Evolutionary conservation across 1,139 yeast genomes (phyloP).

Genomic region (Yamadazyma jaroonii): DNA sequence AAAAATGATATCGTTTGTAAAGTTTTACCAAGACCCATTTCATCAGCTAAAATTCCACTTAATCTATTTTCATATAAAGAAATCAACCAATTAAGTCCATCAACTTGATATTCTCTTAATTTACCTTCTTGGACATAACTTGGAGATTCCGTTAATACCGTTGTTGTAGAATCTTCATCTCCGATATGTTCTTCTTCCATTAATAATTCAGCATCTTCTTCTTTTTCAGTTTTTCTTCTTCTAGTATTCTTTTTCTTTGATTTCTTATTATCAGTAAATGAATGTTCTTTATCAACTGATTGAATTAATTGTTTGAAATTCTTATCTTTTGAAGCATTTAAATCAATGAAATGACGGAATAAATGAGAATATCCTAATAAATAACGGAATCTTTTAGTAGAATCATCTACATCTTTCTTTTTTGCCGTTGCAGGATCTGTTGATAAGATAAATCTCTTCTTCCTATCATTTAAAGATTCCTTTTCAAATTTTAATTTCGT

Average conservation of each 20-base stretch:
- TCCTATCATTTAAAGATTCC: constrained; percentile 35
- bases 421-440: constrained; percentile 55
- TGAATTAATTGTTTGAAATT: constrained; percentile 51
- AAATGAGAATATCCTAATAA: constrained; percentile 79
- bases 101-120: constrained; percentile 71
- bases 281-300: constrained; percentile 38
- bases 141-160: constrained; percentile 80
- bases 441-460: constrained; percentile 45
- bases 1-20: constrained; percentile 58
- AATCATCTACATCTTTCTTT: constrained; percentile 60
- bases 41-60: constrained; percentile 48
- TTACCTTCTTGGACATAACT: constrained; percentile 59
- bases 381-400: constrained; percentile 78
- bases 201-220: constrained; percentile 90
- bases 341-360: constrained; percentile 84
- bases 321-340: constrained; percentile 73
- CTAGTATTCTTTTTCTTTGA: constrained; percentile 8
- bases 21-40: constrained; percentile 51
- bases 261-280: constrained; percentile 19
- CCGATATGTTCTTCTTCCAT: constrained; percentile 60
- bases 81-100: constrained; percentile 48
- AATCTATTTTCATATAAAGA: constrained; percentile 43
- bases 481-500: constrained; percentile 5
- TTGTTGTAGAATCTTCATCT: constrained; percentile 48
- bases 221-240: constrained; percentile 68